Conservation (phyloP, 2,329 filamentous ascomycete species). For the Microascus cirrosus region DNA sequence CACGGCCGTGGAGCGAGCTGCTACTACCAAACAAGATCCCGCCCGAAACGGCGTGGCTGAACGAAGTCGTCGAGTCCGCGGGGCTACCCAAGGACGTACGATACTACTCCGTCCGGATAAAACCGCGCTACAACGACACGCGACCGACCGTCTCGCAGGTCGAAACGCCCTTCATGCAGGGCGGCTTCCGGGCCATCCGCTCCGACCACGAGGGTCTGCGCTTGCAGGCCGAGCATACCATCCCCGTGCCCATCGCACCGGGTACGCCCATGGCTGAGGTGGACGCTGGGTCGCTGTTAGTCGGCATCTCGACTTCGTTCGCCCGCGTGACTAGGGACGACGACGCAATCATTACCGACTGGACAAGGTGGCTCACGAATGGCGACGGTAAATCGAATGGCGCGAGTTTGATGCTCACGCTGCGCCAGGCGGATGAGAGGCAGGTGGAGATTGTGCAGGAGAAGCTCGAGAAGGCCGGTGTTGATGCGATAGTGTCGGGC, state of each 20-base stretch:
- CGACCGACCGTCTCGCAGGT: slow-evolving; percentile 17
- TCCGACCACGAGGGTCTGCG: slow-evolving; percentile 12
- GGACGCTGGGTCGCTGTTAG: slow-evolving; percentile 23
- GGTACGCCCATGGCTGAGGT: slow-evolving; percentile 18
- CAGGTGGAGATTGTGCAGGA: slow-evolving; percentile 20
- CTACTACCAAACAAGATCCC: slow-evolving; percentile 16
- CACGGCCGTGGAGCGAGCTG: slow-evolving; percentile 19
- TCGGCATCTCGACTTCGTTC: slow-evolving; percentile 22
- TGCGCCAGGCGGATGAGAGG: slow-evolving; percentile 23
- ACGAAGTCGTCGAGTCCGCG: slow-evolving; percentile 19
- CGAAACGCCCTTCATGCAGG: slow-evolving; percentile 18
- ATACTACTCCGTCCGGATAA: slow-evolving; percentile 4
- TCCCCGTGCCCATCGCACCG: slow-evolving; percentile 20
- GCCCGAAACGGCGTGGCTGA: slow-evolving; percentile 20
- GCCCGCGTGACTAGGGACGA: slow-evolving; percentile 24
- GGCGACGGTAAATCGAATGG: slow-evolving; percentile 27
- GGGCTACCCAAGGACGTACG: slow-evolving; percentile 14
- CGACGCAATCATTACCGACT: slow-evolving; percentile 26
- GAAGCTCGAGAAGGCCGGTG: slow-evolving; percentile 21
- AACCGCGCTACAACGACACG: slow-evolving; percentile 1
- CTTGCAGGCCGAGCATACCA: slow-evolving; percentile 15
- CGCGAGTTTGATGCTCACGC: slow-evolving; percentile 26
- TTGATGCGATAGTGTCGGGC: slow-evolving; percentile 24
- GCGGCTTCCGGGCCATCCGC: slow-evolving; percentile 15
- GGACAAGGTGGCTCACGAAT: slow-evolving; percentile 34